Percentiles rank a stretch among this genome's conserved stretches.
These are phyloP conservation scores for Aspergillus affinis DNA, from an alignment of 495 filamentous ascomycete species.

Conservation along the genomic window DNA sequence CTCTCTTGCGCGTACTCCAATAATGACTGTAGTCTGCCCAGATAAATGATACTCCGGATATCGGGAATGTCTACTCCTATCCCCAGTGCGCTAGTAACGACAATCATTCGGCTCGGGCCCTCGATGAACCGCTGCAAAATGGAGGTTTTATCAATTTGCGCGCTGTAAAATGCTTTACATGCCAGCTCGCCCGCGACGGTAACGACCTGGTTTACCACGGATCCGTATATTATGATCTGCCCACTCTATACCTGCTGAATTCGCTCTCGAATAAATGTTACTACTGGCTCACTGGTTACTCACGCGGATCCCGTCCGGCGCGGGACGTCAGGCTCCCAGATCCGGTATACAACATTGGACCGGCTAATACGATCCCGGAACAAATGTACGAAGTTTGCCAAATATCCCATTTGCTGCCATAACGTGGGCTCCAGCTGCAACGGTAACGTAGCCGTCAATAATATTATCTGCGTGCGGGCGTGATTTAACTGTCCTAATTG, in stretches of 20 bases:
- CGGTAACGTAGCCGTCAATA: slow-evolving; percentile 25
- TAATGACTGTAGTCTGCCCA: slow-evolving; percentile 13
- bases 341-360: no score
- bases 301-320: no score
- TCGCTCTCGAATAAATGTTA: no score
- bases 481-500: slow-evolving; percentile 8
- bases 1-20: slow-evolving; percentile 28
- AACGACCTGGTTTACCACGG: neutral
- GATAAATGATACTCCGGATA: slow-evolving; percentile 23
- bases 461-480: slow-evolving; percentile 18
- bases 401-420: slow-evolving; percentile 1
- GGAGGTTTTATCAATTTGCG: slow-evolving; percentile 13
- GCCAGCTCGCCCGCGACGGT: slow-evolving; percentile 4
- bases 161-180: no score
- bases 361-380: no score
- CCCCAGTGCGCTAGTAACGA: slow-evolving; percentile 24
- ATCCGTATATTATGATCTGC: slow-evolving; percentile 16
- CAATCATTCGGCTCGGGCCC: slow-evolving; percentile 8
- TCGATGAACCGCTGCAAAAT: slow-evolving; percentile 15
- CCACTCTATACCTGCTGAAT: slow-evolving; percentile 1
- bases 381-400: no score
- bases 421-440: slow-evolving; percentile 6
- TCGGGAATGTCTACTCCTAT: slow-evolving; percentile 25
- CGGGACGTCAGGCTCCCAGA: no score
- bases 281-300: no score